Evolutionary conservation across 805 yeast genomes (phyloP).

Genomic region (Blastobotrys americana): DNA sequence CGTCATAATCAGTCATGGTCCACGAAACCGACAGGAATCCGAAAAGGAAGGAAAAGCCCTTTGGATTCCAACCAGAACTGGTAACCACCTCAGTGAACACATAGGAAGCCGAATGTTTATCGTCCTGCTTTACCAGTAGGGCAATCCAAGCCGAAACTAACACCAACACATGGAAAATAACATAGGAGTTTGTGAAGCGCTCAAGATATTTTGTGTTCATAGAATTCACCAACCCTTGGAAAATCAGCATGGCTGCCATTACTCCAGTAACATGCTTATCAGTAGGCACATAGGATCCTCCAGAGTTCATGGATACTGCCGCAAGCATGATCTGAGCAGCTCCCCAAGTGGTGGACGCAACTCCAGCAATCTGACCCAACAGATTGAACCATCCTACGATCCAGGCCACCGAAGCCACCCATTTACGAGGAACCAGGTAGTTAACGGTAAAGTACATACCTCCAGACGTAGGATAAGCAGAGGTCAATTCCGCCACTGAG

Average conservation of each 20-base stretch:
- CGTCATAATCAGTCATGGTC: conserved; percentile 76
- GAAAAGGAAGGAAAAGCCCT: conserved; percentile 60
- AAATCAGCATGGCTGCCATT: conserved; percentile 22
- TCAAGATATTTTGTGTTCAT: conserved; percentile 18
- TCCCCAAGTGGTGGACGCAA: conserved; percentile 42
- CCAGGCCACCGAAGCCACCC: conserved; percentile 53
- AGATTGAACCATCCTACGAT: conserved; percentile 58
- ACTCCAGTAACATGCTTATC: conserved; percentile 24
- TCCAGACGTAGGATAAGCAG: conserved; percentile 60
- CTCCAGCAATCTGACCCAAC: conserved; percentile 55
- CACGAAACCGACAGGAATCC: conserved; percentile 75
- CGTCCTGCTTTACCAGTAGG: conserved; percentile 15
- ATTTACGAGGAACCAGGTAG: conserved; percentile 48
- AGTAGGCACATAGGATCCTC: conserved; percentile 28
- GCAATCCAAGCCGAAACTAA: conserved; percentile 18
- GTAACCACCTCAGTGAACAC: conserved; percentile 29
- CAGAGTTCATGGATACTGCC: conserved; percentile 30
- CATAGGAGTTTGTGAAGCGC: conserved; percentile 17
- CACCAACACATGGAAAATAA: conserved; percentile 17
- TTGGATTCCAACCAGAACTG: conserved; percentile 53
- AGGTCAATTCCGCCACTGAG: conserved; percentile 47
- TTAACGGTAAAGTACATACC: conserved; percentile 66
- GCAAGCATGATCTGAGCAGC: conserved; percentile 31
- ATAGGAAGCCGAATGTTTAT: conserved; percentile 18
- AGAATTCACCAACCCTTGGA: conserved; percentile 19